Base-by-base conservation (phyloP, 768 basidiomycete species). In the Termitomyces sp. region DNA sequence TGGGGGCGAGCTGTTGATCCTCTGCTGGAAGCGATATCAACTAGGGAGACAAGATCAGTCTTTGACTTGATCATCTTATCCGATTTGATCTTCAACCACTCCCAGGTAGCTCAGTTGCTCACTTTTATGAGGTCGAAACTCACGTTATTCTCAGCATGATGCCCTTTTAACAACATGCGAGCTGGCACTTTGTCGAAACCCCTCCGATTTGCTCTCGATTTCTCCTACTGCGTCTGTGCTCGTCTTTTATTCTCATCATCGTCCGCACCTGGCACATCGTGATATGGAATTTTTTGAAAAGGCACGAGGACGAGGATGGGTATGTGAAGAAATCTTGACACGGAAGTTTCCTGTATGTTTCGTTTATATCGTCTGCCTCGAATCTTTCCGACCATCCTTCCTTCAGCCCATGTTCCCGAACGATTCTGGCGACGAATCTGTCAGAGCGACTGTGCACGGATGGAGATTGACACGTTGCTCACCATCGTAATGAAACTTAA, bases 21-120 rank as follows among this genome's bases (percentile, higher is more conserved):
- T 0, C 72, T 91, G 7, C 64, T 86, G 1, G 70, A 71, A 9
- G 52, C 68, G 6, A 65, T 75, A 9, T 64, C 67, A 53, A 2
- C 48, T 16, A 8, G 50, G 14, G 33, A 41, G 14, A 50, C 59
- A 47, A 32, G 50, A 28, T 23, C 64, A 3, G 72, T 74, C 33
- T 98, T 92, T 66, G 86, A 96, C 66, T 67, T 96, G 23, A 80
- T 98, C 56, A 86, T 98, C 61, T 78, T 98, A 57, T 95, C 93
- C 1, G 95, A 98, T 73, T 83, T 98, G 36, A 83, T 98, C 36
- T 97, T 96, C 73, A 97, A 95, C 65, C 95, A 96, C 65, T 94
- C 94, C 1, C 93, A 95, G 77, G 93, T 89, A 61, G 38, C 76
- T 48, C 6, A 3, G 33, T n/a, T 16, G 1, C 23, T 32, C 26